A percentile compares a stretch with the other conserved stretches of the same genome.
Conservation (phyloP, 441 rosid genomes). For the Euphorbia celastroides region DNA sequence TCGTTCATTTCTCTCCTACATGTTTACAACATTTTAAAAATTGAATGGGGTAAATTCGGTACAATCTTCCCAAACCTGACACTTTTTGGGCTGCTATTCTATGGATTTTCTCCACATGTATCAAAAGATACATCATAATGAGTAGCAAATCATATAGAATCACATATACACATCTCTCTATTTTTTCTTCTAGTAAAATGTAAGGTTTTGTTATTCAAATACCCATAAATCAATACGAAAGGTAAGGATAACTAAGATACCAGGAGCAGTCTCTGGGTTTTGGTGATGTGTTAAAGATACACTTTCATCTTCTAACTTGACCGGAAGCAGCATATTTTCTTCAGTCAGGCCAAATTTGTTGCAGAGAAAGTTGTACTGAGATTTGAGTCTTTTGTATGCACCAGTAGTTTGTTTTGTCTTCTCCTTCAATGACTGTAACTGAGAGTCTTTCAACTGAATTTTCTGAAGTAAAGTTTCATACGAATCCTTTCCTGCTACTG, state of each 20-base stretch:
- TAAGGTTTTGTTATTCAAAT: not conserved
- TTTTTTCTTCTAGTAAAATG: not conserved
- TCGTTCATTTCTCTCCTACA: too few relatives aligned
- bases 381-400: slow-evolving; percentile 57
- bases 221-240: not conserved
- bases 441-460: slow-evolving; percentile 38
- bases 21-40: too few relatives aligned
- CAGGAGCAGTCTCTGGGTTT: slow-evolving; percentile 30
- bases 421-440: slow-evolving; percentile 43
- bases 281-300: slow-evolving; percentile 27
- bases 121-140: not conserved
- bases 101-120: not conserved
- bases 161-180: not conserved
- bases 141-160: not conserved
- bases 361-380: slow-evolving; percentile 58
- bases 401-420: slow-evolving; percentile 31
- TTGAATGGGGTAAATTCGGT: not conserved
- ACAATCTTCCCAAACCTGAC: not conserved
- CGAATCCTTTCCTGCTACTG: slow-evolving; percentile 24
- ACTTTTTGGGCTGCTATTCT: not conserved
- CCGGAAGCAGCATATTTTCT: slow-evolving; percentile 34
- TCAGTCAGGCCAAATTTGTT: slow-evolving; percentile 29
- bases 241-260: slow-evolving; percentile 24
- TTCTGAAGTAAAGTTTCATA: slow-evolving; percentile 33
- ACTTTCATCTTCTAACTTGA: slow-evolving; percentile 36